These are phyloP conservation scores for Dryas alaskensis DNA, from an alignment of 306 rosid species.

Conservation along the genomic window DNA sequence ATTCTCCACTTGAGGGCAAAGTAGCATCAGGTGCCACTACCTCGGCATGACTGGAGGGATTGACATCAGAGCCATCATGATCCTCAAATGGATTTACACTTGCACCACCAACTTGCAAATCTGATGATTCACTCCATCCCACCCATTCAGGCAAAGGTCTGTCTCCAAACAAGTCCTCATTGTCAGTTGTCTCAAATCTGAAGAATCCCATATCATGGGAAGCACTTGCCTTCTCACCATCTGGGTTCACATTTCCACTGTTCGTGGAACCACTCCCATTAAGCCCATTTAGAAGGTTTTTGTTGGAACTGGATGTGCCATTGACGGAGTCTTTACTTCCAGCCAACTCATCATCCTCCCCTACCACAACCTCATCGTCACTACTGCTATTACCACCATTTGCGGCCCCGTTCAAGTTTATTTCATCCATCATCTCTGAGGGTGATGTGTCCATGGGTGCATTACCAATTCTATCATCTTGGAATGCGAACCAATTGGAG, in stretches of 20 bases:
- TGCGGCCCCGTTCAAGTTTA: conserved; percentile 69
- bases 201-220: conserved; percentile 74
- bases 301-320: conserved; percentile 59
- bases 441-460: conserved; percentile 56
- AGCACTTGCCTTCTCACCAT: conserved; percentile 43
- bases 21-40: conserved; percentile 37
- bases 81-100: conserved; percentile 83
- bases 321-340: conserved; percentile 51
- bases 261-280: conserved; percentile 44
- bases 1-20: conserved; percentile 45
- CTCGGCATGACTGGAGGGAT: conserved; percentile 40
- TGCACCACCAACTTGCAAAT: conserved; percentile 62
- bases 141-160: conserved; percentile 94
- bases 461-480: conserved; percentile 74
- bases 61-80: conserved; percentile 41
- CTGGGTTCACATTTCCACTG: conserved; percentile 45
- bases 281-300: conserved; percentile 43
- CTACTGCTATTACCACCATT: conserved; percentile 80
- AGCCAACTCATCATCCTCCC: conserved; percentile 72
- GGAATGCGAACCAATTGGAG: conserved; percentile 98
- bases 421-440: conserved; percentile 83
- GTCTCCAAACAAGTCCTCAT: conserved; percentile 63
- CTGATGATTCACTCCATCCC: conserved; percentile 80
- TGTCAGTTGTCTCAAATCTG: conserved; percentile 71
- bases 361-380: conserved; percentile 91